Conservation (phyloP, 208 protist species). For the Tritrichomonas foetus region DNA sequence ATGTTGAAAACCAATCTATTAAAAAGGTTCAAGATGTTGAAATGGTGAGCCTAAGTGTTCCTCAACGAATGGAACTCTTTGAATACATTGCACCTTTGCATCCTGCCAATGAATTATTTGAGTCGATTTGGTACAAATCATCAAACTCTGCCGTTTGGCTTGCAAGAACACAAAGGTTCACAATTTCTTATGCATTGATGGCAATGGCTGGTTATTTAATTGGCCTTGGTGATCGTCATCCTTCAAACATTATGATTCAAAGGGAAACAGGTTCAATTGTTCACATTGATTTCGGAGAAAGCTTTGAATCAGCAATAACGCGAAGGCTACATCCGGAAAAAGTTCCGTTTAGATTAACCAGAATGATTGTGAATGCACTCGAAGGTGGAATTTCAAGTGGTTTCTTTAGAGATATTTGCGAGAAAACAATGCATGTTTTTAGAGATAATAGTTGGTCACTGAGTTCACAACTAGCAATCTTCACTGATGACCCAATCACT, state of each 20-base stretch:
- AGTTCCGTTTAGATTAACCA: constrained; percentile 89
- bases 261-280: constrained; percentile 53
- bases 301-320: constrained; percentile 80
- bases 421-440: neutral
- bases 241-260: too few relatives aligned
- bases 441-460: neutral
- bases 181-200: constrained; percentile 69
- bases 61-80: neutral
- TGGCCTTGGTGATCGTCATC: constrained; percentile 76
- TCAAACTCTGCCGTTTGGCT: neutral
- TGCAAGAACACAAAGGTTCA: neutral
- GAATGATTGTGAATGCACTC: constrained; percentile 85
- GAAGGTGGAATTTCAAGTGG: constrained; percentile 43
- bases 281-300: constrained; percentile 80
- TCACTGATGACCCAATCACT: neutral
- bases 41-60: neutral
- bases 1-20: neutral
- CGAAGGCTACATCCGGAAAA: constrained; percentile 75
- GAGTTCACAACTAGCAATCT: neutral
- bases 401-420: neutral
- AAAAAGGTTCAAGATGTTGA: neutral
- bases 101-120: neutral
- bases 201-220: constrained; percentile 86
- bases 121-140: neutral
- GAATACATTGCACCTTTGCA: neutral